phyloP scores from a whole-genome alignment of 805 yeast genomes.

The Metschnikowia continentalis region DNA sequence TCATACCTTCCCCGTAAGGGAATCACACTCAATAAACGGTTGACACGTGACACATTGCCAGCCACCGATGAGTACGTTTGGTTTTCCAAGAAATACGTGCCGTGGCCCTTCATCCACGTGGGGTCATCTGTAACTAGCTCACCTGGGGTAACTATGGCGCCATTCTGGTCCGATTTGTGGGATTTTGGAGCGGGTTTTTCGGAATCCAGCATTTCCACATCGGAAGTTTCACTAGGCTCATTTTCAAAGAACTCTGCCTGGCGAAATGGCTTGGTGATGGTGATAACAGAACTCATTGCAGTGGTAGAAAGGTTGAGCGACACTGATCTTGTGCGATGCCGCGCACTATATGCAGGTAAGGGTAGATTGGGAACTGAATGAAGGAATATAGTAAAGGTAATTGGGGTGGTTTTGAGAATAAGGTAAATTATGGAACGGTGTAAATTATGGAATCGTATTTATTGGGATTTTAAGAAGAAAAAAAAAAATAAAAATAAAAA shows the following conservation, averaged over 20 bases:
- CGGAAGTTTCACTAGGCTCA: constrained; percentile 43
- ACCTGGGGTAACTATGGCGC: constrained; percentile 82
- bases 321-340: not conserved
- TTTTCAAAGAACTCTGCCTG: constrained; percentile 12
- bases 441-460: no score
- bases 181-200: constrained; percentile 7
- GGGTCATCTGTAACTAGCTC: constrained; percentile 95
- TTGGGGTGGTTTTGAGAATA: no score
- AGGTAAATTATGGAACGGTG: no score
- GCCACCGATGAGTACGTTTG: constrained; percentile 88
- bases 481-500: no score
- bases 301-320: not conserved
- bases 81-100: constrained; percentile 77
- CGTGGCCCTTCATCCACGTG: constrained; percentile 98
- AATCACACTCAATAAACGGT: constrained; percentile 76
- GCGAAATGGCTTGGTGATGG: constrained; percentile 31
- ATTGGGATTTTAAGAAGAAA: no score
- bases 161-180: constrained; percentile 3
- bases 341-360: not conserved
- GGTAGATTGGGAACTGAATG: no score
- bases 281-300: constrained; percentile 25
- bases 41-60: constrained; percentile 82
- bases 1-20: constrained; percentile 84
- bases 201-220: constrained; percentile 23
- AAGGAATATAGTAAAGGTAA: no score